A percentile compares a stretch with the other conserved stretches of the same genome.
These are phyloP conservation scores for Thelonectria olida DNA, from an alignment of 2,329 filamentous ascomycete genomes.

Conservation along the genomic window DNA sequence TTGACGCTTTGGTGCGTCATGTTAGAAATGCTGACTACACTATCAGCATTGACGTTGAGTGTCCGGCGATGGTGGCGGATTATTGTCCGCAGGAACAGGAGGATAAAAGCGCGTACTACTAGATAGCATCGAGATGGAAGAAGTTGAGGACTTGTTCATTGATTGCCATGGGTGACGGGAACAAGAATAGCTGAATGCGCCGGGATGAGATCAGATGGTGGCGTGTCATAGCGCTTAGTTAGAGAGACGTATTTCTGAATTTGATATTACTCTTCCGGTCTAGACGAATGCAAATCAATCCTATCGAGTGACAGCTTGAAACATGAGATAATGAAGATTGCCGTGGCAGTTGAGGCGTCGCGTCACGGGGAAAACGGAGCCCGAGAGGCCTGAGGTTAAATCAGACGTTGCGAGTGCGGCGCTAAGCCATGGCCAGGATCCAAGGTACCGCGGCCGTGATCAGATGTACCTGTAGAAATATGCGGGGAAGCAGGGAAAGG, in stretches of 20 bases:
- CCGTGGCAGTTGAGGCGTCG: too few relatives aligned
- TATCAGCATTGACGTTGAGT: neutral
- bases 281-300: too few relatives aligned
- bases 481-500: slow-evolving; percentile 11
- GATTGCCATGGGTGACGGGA: too few relatives aligned
- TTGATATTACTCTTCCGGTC: too few relatives aligned
- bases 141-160: neutral
- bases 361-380: too few relatives aligned
- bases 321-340: too few relatives aligned
- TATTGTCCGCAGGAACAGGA: neutral
- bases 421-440: slow-evolving; percentile 28
- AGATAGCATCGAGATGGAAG: neutral
- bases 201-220: too few relatives aligned
- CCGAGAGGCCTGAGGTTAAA: slow-evolving; percentile 35
- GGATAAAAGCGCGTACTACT: neutral
- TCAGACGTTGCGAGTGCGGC: slow-evolving; percentile 32
- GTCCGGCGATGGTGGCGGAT: neutral
- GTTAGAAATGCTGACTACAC: neutral
- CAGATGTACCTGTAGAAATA: slow-evolving; percentile 27
- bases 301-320: too few relatives aligned
- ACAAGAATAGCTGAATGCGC: neutral
- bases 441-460: slow-evolving; percentile 21
- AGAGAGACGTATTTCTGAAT: too few relatives aligned
- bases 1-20: neutral
- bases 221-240: too few relatives aligned